phyloP scores from a whole-genome alignment of 2,329 filamentous ascomycete genomes.

The Alternaria angustiovoidea region DNA sequence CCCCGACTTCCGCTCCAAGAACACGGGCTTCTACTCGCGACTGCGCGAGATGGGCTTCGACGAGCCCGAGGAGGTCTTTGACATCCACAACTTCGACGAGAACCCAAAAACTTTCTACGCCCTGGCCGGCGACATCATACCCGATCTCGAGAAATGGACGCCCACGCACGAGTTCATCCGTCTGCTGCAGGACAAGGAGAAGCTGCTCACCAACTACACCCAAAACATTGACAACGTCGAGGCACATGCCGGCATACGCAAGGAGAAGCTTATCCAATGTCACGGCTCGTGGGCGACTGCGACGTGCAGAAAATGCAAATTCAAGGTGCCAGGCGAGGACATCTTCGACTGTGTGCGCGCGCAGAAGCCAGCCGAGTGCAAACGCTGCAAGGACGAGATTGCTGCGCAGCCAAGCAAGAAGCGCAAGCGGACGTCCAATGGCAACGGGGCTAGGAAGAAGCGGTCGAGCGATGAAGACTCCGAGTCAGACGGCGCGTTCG shows the following conservation, averaged over 20 bases:
- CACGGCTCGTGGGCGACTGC: constrained; percentile 96
- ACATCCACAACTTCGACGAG: constrained; percentile 84
- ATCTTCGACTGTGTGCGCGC: constrained; percentile 83
- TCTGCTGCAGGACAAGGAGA: constrained; percentile 84
- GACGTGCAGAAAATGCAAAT: constrained; percentile 82
- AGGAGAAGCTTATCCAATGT: constrained; percentile 89
- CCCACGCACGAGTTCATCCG: constrained; percentile 95
- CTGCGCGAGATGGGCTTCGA: constrained; percentile 77
- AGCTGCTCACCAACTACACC: constrained; percentile 95
- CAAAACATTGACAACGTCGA: constrained; percentile 99
- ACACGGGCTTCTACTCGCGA: constrained; percentile 88
- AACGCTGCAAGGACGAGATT: constrained; percentile 69
- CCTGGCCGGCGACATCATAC: constrained; percentile 88
- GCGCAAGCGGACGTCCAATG: constrained; percentile 62
- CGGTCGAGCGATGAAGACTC: constrained; percentile 64
- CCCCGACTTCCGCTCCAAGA: constrained; percentile 94
- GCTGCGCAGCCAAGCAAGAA: constrained; percentile 59
- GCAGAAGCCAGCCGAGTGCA: constrained; percentile 79
- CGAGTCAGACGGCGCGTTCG: constrained; percentile 67
- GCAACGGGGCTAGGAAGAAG: constrained; percentile 48
- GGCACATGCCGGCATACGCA: constrained; percentile 79
- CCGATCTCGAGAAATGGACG: constrained; percentile 79
- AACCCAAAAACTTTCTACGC: constrained; percentile 91
- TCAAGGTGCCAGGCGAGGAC: constrained; percentile 74
- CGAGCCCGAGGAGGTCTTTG: constrained; percentile 95